A percentile compares a stretch with the other conserved stretches of the same genome.
These are phyloP conservation scores for Rhizopus sp. DNA, from an alignment of 371 early-diverging fungal species.

Conservation along the genomic window DNA sequence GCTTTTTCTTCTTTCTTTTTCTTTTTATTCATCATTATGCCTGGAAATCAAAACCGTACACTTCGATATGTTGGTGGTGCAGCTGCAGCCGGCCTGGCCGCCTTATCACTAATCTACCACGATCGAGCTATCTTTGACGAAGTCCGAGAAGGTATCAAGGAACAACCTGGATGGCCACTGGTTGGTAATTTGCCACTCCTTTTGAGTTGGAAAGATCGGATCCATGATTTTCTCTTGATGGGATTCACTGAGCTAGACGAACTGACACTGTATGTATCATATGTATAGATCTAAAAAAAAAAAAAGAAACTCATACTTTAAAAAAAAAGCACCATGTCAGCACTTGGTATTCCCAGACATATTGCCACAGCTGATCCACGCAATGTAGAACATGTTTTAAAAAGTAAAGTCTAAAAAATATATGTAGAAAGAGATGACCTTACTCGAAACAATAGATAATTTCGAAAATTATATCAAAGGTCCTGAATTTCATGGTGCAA, in stretches of 20 bases:
- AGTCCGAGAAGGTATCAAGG: conserved; percentile 13
- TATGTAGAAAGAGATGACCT: not conserved
- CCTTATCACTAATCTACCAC: conserved; percentile 25
- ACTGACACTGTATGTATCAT: conserved; percentile 30
- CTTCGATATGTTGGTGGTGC: conserved; percentile 29
- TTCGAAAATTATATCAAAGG: conserved; percentile 39
- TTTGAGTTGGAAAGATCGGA: conserved; percentile 9
- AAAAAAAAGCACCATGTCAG: conserved; percentile 25
- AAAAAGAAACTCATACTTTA: not conserved
- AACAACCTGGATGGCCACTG: conserved; percentile 25
- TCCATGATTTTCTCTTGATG: conserved; percentile 24
- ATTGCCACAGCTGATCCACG: conserved; percentile 29
- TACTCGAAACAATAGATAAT: conserved; percentile 14
- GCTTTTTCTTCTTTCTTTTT: no score
- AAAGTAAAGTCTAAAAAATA: conserved; percentile 15
- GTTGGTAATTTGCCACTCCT: conserved; percentile 22
- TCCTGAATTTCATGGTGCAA: conserved; percentile 25
- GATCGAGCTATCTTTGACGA: conserved; percentile 34
- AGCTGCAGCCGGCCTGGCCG: conserved; percentile 21
- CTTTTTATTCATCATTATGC: no score
- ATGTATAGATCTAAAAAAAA: not conserved
- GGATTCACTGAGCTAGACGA: conserved; percentile 14
- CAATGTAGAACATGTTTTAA: conserved; percentile 36
- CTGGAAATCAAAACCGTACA: no score
- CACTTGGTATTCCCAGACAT: conserved; percentile 23